Evolutionary conservation across 257 asterid genomes (phyloP).

Genomic region (Primulina huaijiensis): DNA sequence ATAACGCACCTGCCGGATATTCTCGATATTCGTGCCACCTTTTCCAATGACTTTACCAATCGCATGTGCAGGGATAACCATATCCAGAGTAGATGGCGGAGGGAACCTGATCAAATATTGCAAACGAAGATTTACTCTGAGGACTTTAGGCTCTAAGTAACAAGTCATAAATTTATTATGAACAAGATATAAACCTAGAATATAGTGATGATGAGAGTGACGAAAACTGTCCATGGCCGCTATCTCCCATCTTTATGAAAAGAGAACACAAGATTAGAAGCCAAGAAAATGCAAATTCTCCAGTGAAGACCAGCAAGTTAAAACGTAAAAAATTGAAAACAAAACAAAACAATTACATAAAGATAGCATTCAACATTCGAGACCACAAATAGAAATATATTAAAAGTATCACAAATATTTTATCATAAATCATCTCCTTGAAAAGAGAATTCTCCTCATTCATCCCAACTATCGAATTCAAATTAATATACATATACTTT

Average conservation of each 20-base stretch:
- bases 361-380: neutral
- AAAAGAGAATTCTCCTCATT: slow-evolving; percentile 1
- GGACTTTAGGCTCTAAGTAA: neutral
- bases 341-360: neutral
- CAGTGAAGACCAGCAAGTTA: slow-evolving; percentile 13
- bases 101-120: slow-evolving; percentile 51
- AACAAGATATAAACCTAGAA: slow-evolving; percentile 52
- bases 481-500: neutral
- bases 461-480: neutral
- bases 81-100: slow-evolving; percentile 73
- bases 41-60: slow-evolving; percentile 82
- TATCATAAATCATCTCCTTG: neutral
- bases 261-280: slow-evolving; percentile 21
- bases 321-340: neutral
- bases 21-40: slow-evolving; percentile 86
- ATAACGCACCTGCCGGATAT: slow-evolving; percentile 73
- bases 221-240: slow-evolving; percentile 54
- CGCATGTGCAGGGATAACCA: slow-evolving; percentile 83
- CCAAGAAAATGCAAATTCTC: slow-evolving; percentile 21
- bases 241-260: slow-evolving; percentile 60
- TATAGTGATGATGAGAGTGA: slow-evolving; percentile 61
- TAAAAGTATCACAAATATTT: neutral
- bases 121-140: slow-evolving; percentile 11
- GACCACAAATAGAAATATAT: slow-evolving; percentile 4
- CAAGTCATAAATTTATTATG: slow-evolving; percentile 10